Conservation (phyloP, 768 basidiomycete species). For the Vararia minispora region DNA sequence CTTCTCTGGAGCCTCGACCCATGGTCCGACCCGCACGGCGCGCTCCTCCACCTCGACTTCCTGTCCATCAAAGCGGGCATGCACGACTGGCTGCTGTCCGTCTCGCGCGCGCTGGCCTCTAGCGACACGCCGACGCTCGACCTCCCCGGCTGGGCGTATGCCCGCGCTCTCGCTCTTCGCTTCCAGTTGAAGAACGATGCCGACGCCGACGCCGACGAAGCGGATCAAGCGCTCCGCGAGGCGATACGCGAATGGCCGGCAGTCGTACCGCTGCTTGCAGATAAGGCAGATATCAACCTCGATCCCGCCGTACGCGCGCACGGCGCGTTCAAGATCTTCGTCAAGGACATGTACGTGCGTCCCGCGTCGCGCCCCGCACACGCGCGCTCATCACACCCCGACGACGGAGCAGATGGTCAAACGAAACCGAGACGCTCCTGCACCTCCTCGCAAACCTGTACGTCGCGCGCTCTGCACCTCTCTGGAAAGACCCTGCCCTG, state of each 20-base stretch:
- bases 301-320: constrained; percentile 47
- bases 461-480: constrained; percentile 55
- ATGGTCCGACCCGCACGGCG: constrained; percentile 80
- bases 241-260: constrained; percentile 75
- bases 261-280: constrained; percentile 71
- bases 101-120: constrained; percentile 41
- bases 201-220: constrained; percentile 26
- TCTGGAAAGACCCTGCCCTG: constrained; percentile 72
- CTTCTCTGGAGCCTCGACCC: constrained; percentile 81
- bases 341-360: constrained; percentile 46
- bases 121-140: constrained; percentile 21
- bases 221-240: constrained; percentile 48
- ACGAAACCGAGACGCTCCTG: constrained; percentile 34
- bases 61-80: constrained; percentile 75
- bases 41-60: constrained; percentile 74
- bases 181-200: constrained; percentile 31
- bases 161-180: constrained; percentile 57
- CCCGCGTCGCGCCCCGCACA: neutral
- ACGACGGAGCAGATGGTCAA: constrained; percentile 9
- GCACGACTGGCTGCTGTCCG: constrained; percentile 67
- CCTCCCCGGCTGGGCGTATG: constrained; percentile 72
- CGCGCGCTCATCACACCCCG: neutral
- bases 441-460: constrained; percentile 88
- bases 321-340: constrained; percentile 56
- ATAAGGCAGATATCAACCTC: constrained; percentile 69